Percentiles rank a stretch among this genome's conserved stretches.
These are phyloP conservation scores for Lablab purpureus DNA, from an alignment of 306 rosid genomes.

Conservation along the genomic window DNA sequence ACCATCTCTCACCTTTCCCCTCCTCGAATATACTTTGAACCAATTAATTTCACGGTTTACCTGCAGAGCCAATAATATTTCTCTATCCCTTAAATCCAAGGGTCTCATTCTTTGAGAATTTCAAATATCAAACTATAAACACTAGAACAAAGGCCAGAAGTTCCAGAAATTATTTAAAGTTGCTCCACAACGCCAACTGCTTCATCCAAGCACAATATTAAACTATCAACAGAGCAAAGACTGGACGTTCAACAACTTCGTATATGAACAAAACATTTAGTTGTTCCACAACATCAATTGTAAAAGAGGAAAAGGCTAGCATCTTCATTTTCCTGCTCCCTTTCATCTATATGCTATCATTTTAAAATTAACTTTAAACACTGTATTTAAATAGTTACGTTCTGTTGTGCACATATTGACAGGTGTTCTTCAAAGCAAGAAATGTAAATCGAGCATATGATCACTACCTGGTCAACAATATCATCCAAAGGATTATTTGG, in stretches of 20 bases:
- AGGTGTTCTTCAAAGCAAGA: constrained; percentile 30
- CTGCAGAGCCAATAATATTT: background rate
- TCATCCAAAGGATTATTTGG: constrained; percentile 98
- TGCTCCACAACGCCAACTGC: background rate
- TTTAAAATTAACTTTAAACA: background rate
- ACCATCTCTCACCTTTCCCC: background rate
- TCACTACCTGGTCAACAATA: constrained; percentile 88
- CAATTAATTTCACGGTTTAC: background rate
- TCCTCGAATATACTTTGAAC: background rate
- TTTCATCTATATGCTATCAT: constrained; percentile 8
- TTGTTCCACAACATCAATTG: constrained; percentile 8
- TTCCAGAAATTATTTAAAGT: background rate
- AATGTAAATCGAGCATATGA: constrained; percentile 32
- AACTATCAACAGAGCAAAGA: constrained; percentile 13
- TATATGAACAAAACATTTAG: constrained; percentile 4
- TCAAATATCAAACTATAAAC: constrained; percentile 18
- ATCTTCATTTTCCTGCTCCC: constrained; percentile 1
- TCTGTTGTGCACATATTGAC: background rate
- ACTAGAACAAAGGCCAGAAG: constrained; percentile 12
- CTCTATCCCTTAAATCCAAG: background rate
- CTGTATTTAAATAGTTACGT: background rate
- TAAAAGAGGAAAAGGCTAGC: constrained; percentile 19
- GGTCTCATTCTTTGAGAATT: background rate
- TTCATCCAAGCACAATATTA: background rate
- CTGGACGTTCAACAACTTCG: background rate